Evolutionary conservation across 148 eudicot species (phyloP).

Genomic region (Camellia granthamiana): DNA sequence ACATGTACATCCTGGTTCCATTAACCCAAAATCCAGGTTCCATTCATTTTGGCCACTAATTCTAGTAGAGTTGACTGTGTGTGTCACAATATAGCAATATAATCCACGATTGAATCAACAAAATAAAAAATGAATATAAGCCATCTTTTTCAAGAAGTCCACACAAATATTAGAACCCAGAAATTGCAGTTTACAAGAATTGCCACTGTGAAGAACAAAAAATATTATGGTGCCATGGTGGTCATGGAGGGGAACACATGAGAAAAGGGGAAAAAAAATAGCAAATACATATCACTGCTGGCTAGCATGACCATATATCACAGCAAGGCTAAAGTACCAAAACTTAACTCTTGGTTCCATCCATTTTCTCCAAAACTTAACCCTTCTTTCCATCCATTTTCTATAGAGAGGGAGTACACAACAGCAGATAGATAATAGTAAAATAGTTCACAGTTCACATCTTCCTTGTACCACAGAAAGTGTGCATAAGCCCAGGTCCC

Average conservation of each 20-base stretch:
- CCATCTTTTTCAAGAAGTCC: background rate
- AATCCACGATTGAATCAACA: background rate
- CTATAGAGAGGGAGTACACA: background rate
- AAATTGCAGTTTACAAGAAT: background rate
- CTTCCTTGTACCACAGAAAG: background rate
- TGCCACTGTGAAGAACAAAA: background rate
- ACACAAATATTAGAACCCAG: background rate
- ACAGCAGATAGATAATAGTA: too few species aligned
- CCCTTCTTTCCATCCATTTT: background rate
- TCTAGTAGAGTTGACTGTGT: background rate
- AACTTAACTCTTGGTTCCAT: background rate
- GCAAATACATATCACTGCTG: background rate
- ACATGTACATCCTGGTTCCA: too few species aligned
- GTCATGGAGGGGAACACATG: background rate
- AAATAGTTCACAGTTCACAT: too few species aligned
- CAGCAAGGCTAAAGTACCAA: background rate
- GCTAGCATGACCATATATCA: background rate
- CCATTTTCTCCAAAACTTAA: background rate
- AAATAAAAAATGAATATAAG: too few species aligned
- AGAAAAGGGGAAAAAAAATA: background rate
- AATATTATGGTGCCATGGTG: background rate
- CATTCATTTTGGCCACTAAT: background rate
- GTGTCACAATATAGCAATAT: background rate
- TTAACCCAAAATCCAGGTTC: background rate
- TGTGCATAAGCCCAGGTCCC: background rate